Evolutionary conservation across 768 basidiomycete species (phyloP).

Genomic region (Leccinum rimulosum): DNA sequence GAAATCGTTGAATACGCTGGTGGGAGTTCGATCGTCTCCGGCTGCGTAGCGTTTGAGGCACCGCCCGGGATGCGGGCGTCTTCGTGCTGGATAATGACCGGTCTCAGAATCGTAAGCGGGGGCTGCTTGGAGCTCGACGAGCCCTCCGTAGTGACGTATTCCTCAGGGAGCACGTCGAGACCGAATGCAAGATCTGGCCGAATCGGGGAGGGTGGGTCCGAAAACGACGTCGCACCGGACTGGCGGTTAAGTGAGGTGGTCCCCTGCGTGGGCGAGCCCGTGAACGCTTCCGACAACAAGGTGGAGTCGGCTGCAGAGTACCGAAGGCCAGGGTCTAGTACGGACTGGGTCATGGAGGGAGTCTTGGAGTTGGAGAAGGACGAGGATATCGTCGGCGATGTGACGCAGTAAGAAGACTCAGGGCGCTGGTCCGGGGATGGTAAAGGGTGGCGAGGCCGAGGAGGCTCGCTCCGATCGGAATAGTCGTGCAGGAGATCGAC

Average conservation of each 20-base stretch:
- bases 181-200: not conserved
- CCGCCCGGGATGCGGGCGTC: not conserved
- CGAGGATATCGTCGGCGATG: not conserved
- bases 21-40: not conserved
- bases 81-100: not conserved
- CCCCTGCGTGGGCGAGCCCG: not conserved
- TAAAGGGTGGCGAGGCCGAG: not conserved
- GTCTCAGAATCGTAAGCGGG: not conserved
- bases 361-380: not conserved
- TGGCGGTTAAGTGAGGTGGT: not conserved
- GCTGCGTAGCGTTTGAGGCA: not conserved
- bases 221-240: not conserved
- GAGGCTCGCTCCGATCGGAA: not conserved
- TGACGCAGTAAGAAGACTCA: not conserved
- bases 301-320: not conserved
- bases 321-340: not conserved
- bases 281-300: not conserved
- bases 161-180: not conserved
- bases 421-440: not conserved
- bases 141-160: not conserved
- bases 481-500: not conserved
- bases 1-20: not conserved
- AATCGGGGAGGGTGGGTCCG: not conserved
- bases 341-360: not conserved
- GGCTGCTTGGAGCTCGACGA: not conserved